A percentile compares a stretch with the other conserved stretches of the same genome.
Evolutionary conservation across 2,329 filamentous ascomycete genomes (phyloP).

Genomic region (Pezicula rhizophila): DNA sequence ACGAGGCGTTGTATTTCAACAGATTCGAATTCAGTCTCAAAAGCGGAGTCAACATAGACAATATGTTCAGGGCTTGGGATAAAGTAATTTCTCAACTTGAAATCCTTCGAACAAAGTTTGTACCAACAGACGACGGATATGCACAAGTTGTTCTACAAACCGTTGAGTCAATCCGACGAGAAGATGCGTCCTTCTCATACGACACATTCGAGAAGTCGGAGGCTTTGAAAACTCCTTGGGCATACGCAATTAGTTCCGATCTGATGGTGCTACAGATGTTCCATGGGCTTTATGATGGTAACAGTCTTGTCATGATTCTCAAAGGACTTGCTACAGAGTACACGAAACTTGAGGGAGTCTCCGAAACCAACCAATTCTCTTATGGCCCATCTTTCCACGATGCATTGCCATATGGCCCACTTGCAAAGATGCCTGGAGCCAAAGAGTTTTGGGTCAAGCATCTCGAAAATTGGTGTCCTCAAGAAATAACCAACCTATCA

Average conservation of each 20-base stretch:
- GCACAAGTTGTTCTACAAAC: conserved; percentile 62
- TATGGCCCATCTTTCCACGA: conserved; percentile 56
- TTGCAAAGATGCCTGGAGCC: conserved; percentile 43
- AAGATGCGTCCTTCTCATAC: conserved; percentile 24
- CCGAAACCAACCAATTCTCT: conserved; percentile 16
- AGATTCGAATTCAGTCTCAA: conserved; percentile 58
- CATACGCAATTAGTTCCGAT: conserved; percentile 8
- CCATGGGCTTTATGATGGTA: conserved; percentile 83
- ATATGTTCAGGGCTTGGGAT: conserved; percentile 53
- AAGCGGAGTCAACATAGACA: conserved; percentile 34
- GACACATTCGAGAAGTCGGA: conserved; percentile 14
- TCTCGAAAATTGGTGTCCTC: conserved; percentile 17
- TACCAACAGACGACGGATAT: conserved; percentile 67
- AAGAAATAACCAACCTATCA: conserved; percentile 6
- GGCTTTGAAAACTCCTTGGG: conserved; percentile 22
- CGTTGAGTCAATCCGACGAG: conserved; percentile 36
- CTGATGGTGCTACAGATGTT: conserved; percentile 65
- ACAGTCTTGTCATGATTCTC: conserved; percentile 66
- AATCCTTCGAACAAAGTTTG: conserved; percentile 68
- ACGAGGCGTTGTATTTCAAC: conserved; percentile 66
- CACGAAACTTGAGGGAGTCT: conserved; percentile 1
- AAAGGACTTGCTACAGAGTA: conserved; percentile 51
- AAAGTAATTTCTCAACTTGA: conserved; percentile 45
- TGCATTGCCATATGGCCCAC: conserved; percentile 62
- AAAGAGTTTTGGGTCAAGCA: conserved; percentile 58